phyloP scores from a whole-genome alignment of 108 stramenopile genomes.

The Fistulifera solaris region DNA sequence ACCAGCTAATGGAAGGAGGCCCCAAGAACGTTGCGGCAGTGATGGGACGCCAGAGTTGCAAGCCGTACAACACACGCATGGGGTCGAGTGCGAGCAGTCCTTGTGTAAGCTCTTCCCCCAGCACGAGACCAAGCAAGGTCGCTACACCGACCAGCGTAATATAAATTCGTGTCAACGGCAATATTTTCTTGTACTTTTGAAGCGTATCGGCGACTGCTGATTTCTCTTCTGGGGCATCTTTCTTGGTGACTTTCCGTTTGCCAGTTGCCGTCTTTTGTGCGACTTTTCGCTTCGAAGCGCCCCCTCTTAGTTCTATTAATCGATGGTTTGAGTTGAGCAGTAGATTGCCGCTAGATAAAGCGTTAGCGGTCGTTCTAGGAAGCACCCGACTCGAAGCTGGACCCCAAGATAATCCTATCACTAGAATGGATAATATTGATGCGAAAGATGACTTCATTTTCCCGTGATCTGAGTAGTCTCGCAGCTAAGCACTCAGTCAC shows the following conservation, averaged over 20 bases:
- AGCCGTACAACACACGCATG: slow-evolving; percentile 60
- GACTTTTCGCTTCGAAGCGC: slow-evolving; percentile 1
- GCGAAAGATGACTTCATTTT: no score
- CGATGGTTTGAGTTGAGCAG: no score
- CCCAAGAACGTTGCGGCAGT: slow-evolving; percentile 82
- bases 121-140: slow-evolving; percentile 57
- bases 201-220: slow-evolving; percentile 40
- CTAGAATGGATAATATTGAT: no score
- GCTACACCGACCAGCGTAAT: slow-evolving; percentile 59
- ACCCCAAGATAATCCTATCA: no score
- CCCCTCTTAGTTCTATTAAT: not conserved
- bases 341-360: no score
- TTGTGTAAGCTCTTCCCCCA: slow-evolving; percentile 80
- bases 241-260: slow-evolving; percentile 30
- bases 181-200: slow-evolving; percentile 63
- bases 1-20: slow-evolving; percentile 75
- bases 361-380: no score
- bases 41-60: slow-evolving; percentile 78
- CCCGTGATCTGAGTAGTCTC: no score
- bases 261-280: slow-evolving; percentile 37
- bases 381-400: no score
- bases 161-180: slow-evolving; percentile 74
- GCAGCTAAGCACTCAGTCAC: no score
- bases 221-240: slow-evolving; percentile 30
- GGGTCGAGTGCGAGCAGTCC: slow-evolving; percentile 74